Evolutionary conservation across 345 rosid species (phyloP).

Genomic region (Noccaea caerulescens): DNA sequence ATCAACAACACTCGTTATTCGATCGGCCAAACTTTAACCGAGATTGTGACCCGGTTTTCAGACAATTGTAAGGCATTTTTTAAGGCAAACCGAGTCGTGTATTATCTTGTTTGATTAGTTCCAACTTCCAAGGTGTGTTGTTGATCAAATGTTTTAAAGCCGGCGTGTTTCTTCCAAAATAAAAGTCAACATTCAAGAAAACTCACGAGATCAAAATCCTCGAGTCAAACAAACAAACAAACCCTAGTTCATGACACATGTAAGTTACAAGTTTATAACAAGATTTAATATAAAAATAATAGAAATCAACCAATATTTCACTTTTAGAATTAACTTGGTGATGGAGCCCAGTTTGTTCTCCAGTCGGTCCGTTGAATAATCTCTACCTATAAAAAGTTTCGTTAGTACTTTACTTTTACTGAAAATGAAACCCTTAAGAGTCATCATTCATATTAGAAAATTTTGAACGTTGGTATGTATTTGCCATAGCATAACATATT

Average conservation of each 20-base stretch:
- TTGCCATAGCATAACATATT: background rate
- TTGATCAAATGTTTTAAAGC: conserved; percentile 23
- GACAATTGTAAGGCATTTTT: background rate
- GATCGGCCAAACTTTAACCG: conserved; percentile 5
- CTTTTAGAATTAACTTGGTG: background rate
- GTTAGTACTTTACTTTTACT: conserved; percentile 9
- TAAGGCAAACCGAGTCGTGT: conserved; percentile 24
- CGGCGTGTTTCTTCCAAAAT: conserved; percentile 9
- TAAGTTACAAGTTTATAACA: background rate
- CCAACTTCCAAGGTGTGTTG: background rate
- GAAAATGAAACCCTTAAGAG: background rate
- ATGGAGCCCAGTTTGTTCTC: background rate
- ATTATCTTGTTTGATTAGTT: conserved; percentile 28
- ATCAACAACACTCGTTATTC: background rate
- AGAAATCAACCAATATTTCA: background rate
- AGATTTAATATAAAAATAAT: background rate
- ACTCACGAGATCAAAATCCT: conserved; percentile 10
- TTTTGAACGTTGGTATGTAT: background rate
- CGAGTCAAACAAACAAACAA: conserved; percentile 18
- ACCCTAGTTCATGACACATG: background rate
- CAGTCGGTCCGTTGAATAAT: background rate
- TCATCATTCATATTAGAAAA: background rate
- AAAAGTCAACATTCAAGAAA: conserved; percentile 37
- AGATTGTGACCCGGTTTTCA: background rate
- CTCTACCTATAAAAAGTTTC: background rate